Percentiles rank a stretch among this genome's conserved stretches.
These are phyloP conservation scores for Suhomyces panamericanus DNA, from an alignment of 1,139 yeast genomes.

Conservation along the genomic window DNA sequence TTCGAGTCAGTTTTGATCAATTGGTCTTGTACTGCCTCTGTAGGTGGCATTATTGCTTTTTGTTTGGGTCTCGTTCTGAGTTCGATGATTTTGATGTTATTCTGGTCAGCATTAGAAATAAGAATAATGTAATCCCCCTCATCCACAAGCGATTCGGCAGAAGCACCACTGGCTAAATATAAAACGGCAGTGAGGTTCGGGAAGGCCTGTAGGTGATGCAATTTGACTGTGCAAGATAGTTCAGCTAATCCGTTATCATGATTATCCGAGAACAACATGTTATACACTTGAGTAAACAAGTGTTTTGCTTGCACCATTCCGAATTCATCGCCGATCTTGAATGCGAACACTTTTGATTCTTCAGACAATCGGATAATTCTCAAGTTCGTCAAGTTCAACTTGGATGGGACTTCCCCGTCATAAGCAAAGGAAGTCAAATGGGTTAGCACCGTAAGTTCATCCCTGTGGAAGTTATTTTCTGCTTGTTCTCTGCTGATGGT, in stretches of 20 bases:
- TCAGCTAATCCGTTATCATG: not conserved
- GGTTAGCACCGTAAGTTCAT: conserved; percentile 1
- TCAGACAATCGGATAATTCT: not conserved
- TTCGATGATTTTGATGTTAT: conserved; percentile 1
- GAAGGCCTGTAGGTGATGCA: not conserved
- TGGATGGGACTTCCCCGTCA: not conserved
- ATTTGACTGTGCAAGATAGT: not conserved
- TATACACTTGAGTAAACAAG: not conserved
- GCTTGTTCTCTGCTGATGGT: not conserved
- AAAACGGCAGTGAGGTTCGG: not conserved
- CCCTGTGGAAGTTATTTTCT: not conserved
- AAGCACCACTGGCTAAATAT: not conserved
- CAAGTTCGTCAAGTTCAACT: not conserved
- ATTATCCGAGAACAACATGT: not conserved
- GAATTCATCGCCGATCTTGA: not conserved
- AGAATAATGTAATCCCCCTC: not conserved
- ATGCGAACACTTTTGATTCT: not conserved
- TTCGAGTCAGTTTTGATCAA: not conserved
- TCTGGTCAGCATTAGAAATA: not conserved
- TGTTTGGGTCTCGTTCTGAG: not conserved
- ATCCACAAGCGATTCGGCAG: not conserved
- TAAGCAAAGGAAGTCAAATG: not conserved
- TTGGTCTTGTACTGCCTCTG: not conserved
- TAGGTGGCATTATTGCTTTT: not conserved
- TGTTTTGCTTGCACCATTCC: not conserved